Base-by-base conservation (phyloP, 495 filamentous ascomycete genomes). In the Talaromyces proteolyticus region DNA sequence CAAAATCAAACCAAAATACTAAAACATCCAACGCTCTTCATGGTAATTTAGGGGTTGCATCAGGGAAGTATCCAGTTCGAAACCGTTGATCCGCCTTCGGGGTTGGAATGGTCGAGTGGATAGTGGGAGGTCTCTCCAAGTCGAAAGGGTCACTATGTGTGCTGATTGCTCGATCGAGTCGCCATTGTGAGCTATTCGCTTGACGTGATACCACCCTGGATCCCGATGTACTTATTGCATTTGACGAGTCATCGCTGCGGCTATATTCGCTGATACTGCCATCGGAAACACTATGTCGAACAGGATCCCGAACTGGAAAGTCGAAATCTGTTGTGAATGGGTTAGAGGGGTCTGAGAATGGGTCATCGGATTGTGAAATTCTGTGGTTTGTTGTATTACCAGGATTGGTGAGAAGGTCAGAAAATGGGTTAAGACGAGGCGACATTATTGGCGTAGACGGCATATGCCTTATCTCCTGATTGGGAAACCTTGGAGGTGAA, bases 61-160 rank as follows among this genome's bases (percentile, higher is more conserved):
- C n/a, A n/a, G n/a, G n/a, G n/a, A n/a, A n/a, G n/a, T n/a, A n/a
- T n/a, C n/a, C n/a, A n/a, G n/a, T n/a, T n/a, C n/a, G n/a, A n/a
- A n/a, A n/a, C n/a, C 29, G 8, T 34, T 34, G 29, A 8, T 34
- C 29, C 29, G 29, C 4, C 29, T 34, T 34, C 29, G 8, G 29
- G 8, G 4, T 8, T 14, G 29, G 8, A 34, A 14, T 8, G 14
- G 29, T 14, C 1, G 29, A 34, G 29, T 34, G 8, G 29, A 34
- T 34, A 10, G 14, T 60, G 6, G 47, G 48, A 6, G 78, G 76
- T 20, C 70, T 63, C 43, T 85, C 80, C 1, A 86, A 64, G 53
- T 87, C 83, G 52, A 85, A 87, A 0, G 82, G 81, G 46, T 87
- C 78, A 14, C 81, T 85, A 49, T 81, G 80, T n/a, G 54, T 54